These are phyloP conservation scores for Heterobasidion occidentale DNA, from an alignment of 1,284 basidiomycete species.

Conservation along the genomic window DNA sequence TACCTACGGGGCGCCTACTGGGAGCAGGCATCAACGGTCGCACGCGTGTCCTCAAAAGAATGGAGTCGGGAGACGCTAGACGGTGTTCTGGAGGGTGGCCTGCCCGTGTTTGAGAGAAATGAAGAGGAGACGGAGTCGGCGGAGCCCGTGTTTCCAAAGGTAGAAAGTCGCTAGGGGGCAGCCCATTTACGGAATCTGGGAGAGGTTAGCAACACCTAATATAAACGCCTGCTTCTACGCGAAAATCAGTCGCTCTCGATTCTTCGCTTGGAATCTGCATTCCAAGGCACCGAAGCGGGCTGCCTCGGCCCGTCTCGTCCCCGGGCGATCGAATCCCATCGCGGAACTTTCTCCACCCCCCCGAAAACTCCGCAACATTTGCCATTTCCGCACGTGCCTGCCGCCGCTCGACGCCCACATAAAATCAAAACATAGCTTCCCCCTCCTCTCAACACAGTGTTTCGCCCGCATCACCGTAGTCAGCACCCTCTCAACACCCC, in stretches of 20 bases:
- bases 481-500: no score
- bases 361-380: slow-evolving; percentile 1
- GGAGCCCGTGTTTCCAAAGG: not conserved
- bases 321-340: not conserved
- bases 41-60: not conserved
- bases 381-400: not conserved
- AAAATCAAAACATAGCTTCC: no score
- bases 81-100: not conserved
- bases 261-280: not conserved
- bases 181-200: not conserved
- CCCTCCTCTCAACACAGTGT: no score
- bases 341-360: slow-evolving; percentile 5
- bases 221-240: not conserved
- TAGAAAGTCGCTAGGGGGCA: not conserved
- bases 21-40: not conserved
- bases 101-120: not conserved
- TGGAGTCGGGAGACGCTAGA: not conserved
- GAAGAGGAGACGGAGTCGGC: not conserved
- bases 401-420: not conserved
- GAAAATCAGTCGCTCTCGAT: slow-evolving; percentile 5
- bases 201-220: not conserved
- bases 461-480: no score
- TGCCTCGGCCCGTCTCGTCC: slow-evolving; percentile 9
- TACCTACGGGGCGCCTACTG: not conserved
- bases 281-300: slow-evolving; percentile 12